Percentiles rank a stretch among this genome's conserved stretches.
Conservation (phyloP, 179 eudicot genomes). For the Carnegiea gigantea region DNA sequence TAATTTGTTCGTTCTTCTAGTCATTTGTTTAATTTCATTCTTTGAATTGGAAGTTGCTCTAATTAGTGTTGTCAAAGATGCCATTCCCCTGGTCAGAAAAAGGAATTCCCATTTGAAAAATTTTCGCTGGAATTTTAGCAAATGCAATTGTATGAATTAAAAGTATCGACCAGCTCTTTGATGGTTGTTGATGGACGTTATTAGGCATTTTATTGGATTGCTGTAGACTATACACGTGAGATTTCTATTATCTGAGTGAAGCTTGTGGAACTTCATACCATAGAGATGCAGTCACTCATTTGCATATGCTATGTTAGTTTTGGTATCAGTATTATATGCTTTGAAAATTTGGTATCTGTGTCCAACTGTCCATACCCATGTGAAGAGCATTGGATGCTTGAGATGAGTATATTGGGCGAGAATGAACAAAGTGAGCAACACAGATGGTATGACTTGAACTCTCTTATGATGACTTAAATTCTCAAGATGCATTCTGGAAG, state of each 20-base stretch:
- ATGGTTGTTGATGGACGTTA: neutral
- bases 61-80: neutral
- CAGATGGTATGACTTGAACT: neutral
- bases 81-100: neutral
- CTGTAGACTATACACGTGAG: neutral
- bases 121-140: neutral
- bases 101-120: neutral
- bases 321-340: neutral
- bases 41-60: neutral
- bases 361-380: too few species aligned
- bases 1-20: neutral
- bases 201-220: neutral
- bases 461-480: neutral
- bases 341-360: too few species aligned
- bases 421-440: too few species aligned
- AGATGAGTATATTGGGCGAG: too few species aligned
- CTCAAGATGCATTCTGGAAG: neutral
- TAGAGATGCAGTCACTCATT: neutral
- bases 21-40: neutral
- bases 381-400: too few species aligned
- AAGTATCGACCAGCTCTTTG: neutral
- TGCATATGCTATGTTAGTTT: neutral
- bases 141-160: neutral
- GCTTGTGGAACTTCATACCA: neutral
- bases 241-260: neutral